These are phyloP conservation scores for Globisporangium barbulae DNA, from an alignment of 352 stramenopile genomes.

Conservation along the genomic window DNA sequence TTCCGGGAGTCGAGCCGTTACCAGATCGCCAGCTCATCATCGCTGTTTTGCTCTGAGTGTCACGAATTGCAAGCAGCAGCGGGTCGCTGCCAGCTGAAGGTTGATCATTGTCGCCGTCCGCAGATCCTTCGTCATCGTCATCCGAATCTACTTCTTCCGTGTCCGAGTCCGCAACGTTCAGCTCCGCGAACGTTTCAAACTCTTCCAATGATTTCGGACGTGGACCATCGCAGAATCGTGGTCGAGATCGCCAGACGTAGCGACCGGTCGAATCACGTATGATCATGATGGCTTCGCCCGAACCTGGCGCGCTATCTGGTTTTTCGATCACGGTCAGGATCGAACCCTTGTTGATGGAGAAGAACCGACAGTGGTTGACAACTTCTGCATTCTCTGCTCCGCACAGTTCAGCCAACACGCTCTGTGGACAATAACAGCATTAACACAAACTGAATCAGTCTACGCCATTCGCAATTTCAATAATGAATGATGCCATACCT, in stretches of 20 bases:
- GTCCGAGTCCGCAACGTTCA: slow-evolving; percentile 16
- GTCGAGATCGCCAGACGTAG: slow-evolving; percentile 79
- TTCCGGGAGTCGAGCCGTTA: slow-evolving; percentile 10
- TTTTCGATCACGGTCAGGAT: slow-evolving; percentile 84
- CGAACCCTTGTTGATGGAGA: slow-evolving; percentile 76
- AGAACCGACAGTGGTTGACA: slow-evolving; percentile 68
- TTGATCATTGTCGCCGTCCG: slow-evolving; percentile 21
- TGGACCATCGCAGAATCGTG: slow-evolving; percentile 53
- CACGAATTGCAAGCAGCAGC: slow-evolving; percentile 58
- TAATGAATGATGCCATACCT: slow-evolving; percentile 27
- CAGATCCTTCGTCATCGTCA: slow-evolving; percentile 22
- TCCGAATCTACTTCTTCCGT: slow-evolving; percentile 29
- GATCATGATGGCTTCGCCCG: slow-evolving; percentile 67
- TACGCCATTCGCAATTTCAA: background rate
- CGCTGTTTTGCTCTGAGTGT: slow-evolving; percentile 49
- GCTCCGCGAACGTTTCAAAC: slow-evolving; percentile 43
- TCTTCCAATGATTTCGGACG: slow-evolving; percentile 53
- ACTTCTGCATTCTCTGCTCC: slow-evolving; percentile 37
- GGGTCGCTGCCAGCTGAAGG: slow-evolving; percentile 35
- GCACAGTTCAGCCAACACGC: slow-evolving; percentile 54
- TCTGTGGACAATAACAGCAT: slow-evolving; percentile 25
- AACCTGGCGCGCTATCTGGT: slow-evolving; percentile 31
- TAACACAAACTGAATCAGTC: slow-evolving; percentile 5
- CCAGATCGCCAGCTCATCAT: slow-evolving; percentile 73
- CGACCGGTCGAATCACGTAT: slow-evolving; percentile 73